Evolutionary conservation across 2,329 filamentous ascomycete species (phyloP).

Genomic region (Exophiala bonariae): DNA sequence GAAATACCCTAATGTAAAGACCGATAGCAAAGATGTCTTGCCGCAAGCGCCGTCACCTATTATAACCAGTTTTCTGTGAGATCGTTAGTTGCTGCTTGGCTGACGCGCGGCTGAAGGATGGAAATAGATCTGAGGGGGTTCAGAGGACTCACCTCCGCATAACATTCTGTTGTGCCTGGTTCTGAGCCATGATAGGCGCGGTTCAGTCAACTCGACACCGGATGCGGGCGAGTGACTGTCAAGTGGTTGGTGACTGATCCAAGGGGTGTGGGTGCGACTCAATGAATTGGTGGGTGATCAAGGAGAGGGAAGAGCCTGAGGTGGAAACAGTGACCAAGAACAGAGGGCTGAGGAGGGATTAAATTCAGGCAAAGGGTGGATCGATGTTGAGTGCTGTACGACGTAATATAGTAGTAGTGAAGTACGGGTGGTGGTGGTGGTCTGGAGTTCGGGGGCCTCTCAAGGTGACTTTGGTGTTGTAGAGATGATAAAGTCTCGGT

Average conservation of each 20-base stretch:
- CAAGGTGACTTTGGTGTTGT: no score
- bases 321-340: no score
- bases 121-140: background rate
- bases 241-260: slow-evolving; percentile 35
- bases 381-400: no score
- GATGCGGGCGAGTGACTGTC: slow-evolving; percentile 39
- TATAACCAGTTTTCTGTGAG: slow-evolving; percentile 83
- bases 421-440: no score
- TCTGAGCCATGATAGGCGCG: slow-evolving; percentile 43
- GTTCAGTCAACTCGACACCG: slow-evolving; percentile 13
- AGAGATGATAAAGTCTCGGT: no score
- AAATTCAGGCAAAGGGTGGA: background rate
- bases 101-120: background rate
- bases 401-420: no score
- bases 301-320: background rate
- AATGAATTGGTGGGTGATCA: background rate
- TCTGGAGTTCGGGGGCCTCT: no score
- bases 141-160: slow-evolving; percentile 62
- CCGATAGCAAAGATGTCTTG: slow-evolving; percentile 94
- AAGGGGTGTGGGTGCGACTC: background rate
- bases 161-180: slow-evolving; percentile 51
- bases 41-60: slow-evolving; percentile 97
- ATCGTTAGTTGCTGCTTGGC: slow-evolving; percentile 4
- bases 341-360: background rate
- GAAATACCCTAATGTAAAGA: slow-evolving; percentile 97